phyloP scores from a whole-genome alignment of 371 early-diverging fungal species.

The Nematocida ironsii region DNA sequence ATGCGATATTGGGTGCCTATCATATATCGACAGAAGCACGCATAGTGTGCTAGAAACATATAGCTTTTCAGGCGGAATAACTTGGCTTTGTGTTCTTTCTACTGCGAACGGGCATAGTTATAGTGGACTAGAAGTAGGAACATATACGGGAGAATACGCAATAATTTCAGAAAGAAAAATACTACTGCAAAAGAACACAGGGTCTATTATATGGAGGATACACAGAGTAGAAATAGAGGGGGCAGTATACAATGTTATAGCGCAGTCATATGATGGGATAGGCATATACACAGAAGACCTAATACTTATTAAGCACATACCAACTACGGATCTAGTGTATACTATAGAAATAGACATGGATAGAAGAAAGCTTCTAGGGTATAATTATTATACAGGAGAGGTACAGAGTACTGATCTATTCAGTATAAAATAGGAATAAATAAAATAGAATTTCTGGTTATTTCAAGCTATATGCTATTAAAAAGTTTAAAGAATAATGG shows the following conservation, averaged over 20 bases:
- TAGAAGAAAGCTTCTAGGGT: background rate
- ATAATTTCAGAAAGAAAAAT: background rate
- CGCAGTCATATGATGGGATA: conserved; percentile 56
- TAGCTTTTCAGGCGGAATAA: conserved; percentile 23
- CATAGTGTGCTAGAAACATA: background rate
- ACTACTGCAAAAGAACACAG: background rate
- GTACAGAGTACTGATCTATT: background rate
- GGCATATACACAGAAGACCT: conserved; percentile 13
- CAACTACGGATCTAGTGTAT: conserved; percentile 46
- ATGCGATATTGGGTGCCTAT: conserved; percentile 39
- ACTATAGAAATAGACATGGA: conserved; percentile 3
- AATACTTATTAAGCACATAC: background rate
- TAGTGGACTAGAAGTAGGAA: conserved; percentile 36
- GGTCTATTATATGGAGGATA: conserved; percentile 45
- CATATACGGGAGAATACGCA: conserved; percentile 45
- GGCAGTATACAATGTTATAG: background rate
- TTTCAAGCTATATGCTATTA: too few species aligned
- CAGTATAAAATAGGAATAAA: too few species aligned
- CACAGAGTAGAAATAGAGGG: background rate
- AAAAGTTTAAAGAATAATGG: too few species aligned
- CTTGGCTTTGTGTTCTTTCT: conserved; percentile 1
- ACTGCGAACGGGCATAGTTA: background rate
- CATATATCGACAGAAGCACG: conserved; percentile 7
- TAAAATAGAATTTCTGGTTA: too few species aligned
- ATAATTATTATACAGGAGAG: conserved; percentile 38